phyloP scores from a whole-genome alignment of 164 flowering plant genomes.

The Vitis rotundifolia region DNA sequence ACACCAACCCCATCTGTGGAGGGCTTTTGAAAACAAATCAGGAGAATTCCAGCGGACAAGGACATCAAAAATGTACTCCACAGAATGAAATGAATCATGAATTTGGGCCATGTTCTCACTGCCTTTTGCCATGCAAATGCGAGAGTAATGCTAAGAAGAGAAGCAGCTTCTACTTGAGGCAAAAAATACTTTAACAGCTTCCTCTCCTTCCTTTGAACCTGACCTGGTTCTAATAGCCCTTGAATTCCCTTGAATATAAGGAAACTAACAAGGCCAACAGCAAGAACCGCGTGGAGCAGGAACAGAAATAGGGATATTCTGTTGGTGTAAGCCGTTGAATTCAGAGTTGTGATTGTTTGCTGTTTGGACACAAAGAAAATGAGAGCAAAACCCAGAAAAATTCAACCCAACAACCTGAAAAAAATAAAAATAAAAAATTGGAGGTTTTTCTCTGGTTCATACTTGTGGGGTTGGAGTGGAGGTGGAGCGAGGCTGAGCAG shows the following conservation, averaged over 20 bases:
- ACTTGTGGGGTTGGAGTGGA: constrained; percentile 52
- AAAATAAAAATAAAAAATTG: neutral
- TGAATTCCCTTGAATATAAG: constrained; percentile 64
- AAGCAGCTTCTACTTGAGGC: constrained; percentile 80
- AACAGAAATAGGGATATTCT: constrained; percentile 63
- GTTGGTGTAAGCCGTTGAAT: constrained; percentile 69
- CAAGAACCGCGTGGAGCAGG: constrained; percentile 54
- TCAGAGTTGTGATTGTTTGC: constrained; percentile 50
- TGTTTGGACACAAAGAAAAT: constrained; percentile 18
- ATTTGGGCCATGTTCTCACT: constrained; percentile 63
- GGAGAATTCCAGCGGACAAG: constrained; percentile 69
- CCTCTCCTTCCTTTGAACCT: constrained; percentile 39
- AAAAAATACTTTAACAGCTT: constrained; percentile 47
- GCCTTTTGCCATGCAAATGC: constrained; percentile 83
- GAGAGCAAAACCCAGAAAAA: constrained; percentile 5
- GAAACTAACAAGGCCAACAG: constrained; percentile 54
- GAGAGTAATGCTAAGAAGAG: constrained; percentile 62
- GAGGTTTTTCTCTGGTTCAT: constrained; percentile 5
- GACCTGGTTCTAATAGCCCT: constrained; percentile 36
- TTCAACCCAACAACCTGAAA: neutral
- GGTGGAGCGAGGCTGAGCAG: constrained; percentile 21
- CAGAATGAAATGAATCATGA: constrained; percentile 70
- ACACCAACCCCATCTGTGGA: constrained; percentile 72
- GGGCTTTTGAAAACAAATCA: constrained; percentile 81
- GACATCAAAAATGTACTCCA: constrained; percentile 66